Evolutionary conservation across 495 filamentous ascomycete genomes (phyloP).

Genomic region (Chaetomidium leptoderma): DNA sequence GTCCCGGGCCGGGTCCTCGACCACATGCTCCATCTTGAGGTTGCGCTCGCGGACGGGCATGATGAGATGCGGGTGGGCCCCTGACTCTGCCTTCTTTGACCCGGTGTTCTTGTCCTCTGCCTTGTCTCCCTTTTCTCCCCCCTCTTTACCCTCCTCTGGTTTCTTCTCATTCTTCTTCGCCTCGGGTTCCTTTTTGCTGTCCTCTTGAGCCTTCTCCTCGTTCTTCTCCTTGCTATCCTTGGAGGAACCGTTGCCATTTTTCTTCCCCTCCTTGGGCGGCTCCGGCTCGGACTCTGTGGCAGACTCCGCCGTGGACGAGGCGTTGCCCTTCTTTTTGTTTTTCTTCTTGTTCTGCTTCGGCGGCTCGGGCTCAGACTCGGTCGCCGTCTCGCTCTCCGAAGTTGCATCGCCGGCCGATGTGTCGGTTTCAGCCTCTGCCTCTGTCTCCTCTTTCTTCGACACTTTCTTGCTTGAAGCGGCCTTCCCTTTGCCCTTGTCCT

Average conservation of each 20-base stretch:
- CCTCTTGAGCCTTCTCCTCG: neutral
- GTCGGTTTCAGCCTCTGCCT: neutral
- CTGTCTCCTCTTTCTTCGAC: neutral
- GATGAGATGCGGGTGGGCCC: constrained; percentile 25
- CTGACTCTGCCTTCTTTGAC: constrained; percentile 12
- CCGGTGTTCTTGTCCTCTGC: neutral
- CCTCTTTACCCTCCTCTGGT: neutral
- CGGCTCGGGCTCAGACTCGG: constrained; percentile 7
- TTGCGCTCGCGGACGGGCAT: constrained; percentile 35
- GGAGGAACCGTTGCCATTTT: neutral
- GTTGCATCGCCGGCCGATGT: neutral
- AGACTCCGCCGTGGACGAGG: constrained; percentile 1
- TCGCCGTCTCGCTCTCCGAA: neutral
- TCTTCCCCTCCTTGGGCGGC: constrained; percentile 3
- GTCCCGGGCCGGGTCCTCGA: constrained; percentile 37
- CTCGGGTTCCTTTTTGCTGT: neutral
- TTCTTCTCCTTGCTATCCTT: constrained; percentile 2
- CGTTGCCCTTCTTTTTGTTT: no score
- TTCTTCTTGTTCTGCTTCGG: no score
- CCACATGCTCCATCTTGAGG: constrained; percentile 41
- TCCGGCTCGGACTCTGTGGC: constrained; percentile 11
- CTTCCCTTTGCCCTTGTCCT: constrained; percentile 9
- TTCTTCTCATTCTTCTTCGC: neutral
- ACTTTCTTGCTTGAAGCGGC: no score
- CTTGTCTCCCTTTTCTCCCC: neutral